These are phyloP conservation scores for Ustilago esculenta DNA, from an alignment of 1,284 basidiomycete species.

Conservation along the genomic window DNA sequence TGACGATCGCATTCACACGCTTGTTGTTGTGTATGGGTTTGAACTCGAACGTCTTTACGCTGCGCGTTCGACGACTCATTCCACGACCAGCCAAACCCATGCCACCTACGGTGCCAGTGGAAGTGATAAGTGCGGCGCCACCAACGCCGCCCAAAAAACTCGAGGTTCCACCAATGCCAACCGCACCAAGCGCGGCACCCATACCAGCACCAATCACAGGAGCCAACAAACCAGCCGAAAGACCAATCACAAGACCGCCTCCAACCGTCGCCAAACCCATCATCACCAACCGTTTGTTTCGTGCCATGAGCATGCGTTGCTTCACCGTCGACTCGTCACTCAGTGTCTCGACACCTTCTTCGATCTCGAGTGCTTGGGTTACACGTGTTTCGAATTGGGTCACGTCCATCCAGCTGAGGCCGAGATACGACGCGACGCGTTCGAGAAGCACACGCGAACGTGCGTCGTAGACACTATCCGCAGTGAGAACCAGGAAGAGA, in stretches of 20 bases:
- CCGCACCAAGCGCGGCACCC: slow-evolving; percentile 62
- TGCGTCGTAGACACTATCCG: slow-evolving; percentile 65
- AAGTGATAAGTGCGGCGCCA: slow-evolving; percentile 65
- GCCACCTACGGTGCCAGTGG: slow-evolving; percentile 63
- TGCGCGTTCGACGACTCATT: slow-evolving; percentile 62
- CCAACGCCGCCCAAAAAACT: slow-evolving; percentile 64
- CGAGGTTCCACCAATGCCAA: slow-evolving; percentile 64
- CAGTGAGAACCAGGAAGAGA: slow-evolving; percentile 65
- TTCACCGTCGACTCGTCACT: slow-evolving; percentile 52
- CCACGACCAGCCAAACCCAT: slow-evolving; percentile 62
- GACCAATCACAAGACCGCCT: slow-evolving; percentile 65
- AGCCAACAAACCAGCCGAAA: slow-evolving; percentile 63
- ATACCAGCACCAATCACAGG: slow-evolving; percentile 66
- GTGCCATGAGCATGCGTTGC: slow-evolving; percentile 48
- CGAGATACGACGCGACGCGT: slow-evolving; percentile 58
- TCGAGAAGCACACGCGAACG: slow-evolving; percentile 65
- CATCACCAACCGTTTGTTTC: slow-evolving; percentile 62
- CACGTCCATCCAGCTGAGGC: slow-evolving; percentile 66
- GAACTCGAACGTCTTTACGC: slow-evolving; percentile 66
- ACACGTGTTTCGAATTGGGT: slow-evolving; percentile 67
- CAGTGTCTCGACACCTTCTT: slow-evolving; percentile 62
- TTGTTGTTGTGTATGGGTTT: slow-evolving; percentile 67
- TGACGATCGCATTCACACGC: slow-evolving; percentile 65
- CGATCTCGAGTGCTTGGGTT: slow-evolving; percentile 65
- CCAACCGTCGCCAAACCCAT: slow-evolving; percentile 66